These are phyloP conservation scores for Clavulina sp. DNA, from an alignment of 768 basidiomycete genomes.

Conservation along the genomic window DNA sequence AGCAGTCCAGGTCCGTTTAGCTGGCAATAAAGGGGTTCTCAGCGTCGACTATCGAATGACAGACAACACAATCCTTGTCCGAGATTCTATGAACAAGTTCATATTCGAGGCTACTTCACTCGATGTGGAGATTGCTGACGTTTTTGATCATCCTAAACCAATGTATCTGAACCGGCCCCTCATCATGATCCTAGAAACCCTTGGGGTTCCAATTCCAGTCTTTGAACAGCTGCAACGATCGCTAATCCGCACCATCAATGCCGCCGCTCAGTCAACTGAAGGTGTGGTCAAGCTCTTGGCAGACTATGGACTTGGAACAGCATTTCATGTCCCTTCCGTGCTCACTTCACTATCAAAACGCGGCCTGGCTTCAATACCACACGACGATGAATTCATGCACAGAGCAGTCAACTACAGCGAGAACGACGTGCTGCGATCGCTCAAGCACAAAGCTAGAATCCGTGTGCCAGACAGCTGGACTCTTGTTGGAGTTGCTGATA, in stretches of 20 bases:
- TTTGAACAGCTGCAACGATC: constrained; percentile 37
- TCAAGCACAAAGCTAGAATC: constrained; percentile 51
- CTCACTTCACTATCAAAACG: constrained; percentile 33
- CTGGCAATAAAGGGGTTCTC: constrained; percentile 27
- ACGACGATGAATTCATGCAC: constrained; percentile 31
- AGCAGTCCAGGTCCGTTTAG: constrained; percentile 23
- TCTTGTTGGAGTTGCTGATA: constrained; percentile 55
- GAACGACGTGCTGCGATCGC: constrained; percentile 44
- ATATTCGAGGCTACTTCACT: constrained; percentile 27
- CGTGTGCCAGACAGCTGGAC: constrained; percentile 47
- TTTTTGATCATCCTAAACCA: constrained; percentile 37
- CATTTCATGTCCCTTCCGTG: constrained; percentile 38
- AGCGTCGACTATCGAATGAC: constrained; percentile 36
- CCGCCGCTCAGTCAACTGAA: constrained; percentile 26
- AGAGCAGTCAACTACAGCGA: constrained; percentile 36
- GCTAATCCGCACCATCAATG: constrained; percentile 32
- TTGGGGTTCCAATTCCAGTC: constrained; percentile 37
- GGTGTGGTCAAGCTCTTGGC: constrained; percentile 35
- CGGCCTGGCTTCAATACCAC: constrained; percentile 13
- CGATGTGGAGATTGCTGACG: constrained; percentile 43
- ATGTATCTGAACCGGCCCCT: constrained; percentile 25
- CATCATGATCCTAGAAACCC: constrained; percentile 41
- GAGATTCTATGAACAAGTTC: constrained; percentile 57
- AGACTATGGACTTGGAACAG: constrained; percentile 35
- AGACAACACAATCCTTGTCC: constrained; percentile 33